Evolutionary conservation across 805 yeast species (phyloP).

Genomic region (Hagleromyces aurorensis): DNA sequence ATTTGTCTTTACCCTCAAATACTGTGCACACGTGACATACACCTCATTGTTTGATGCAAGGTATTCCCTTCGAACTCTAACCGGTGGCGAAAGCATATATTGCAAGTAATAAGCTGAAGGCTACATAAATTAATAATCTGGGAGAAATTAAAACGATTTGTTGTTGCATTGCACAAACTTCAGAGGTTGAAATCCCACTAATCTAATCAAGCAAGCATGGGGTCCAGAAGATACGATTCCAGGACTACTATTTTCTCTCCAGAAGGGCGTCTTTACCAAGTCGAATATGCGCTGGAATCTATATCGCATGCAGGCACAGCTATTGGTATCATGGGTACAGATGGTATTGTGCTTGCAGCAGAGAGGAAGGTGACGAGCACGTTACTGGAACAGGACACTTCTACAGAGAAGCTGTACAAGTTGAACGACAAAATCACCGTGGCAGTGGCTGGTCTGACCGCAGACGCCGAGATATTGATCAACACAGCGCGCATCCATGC

Average conservation of each 20-base stretch:
- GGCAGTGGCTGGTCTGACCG: conserved; percentile 97
- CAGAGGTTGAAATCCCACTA: too few species aligned
- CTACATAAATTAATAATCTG: too few species aligned
- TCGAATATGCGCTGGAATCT: conserved; percentile 95
- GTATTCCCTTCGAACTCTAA: too few species aligned
- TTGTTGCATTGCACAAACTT: too few species aligned
- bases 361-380: conserved; percentile 93
- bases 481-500: conserved; percentile 80
- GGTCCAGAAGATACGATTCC: conserved; percentile 96
- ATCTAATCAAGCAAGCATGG: too few species aligned
- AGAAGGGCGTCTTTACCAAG: conserved; percentile 95
- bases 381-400: conserved; percentile 85
- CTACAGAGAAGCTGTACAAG: conserved; percentile 86
- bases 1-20: too few species aligned
- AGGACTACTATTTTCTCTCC: conserved; percentile 98
- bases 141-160: too few species aligned
- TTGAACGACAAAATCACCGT: conserved; percentile 77
- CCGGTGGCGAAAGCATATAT: too few species aligned
- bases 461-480: conserved; percentile 89
- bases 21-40: too few species aligned
- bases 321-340: conserved; percentile 81
- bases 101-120: too few species aligned
- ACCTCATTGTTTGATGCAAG: too few species aligned
- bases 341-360: conserved; percentile 91
- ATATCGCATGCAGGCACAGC: conserved; percentile 97